Conservation (phyloP, 805 yeast species). For the Wickerhamiella spandovensis region DNA sequence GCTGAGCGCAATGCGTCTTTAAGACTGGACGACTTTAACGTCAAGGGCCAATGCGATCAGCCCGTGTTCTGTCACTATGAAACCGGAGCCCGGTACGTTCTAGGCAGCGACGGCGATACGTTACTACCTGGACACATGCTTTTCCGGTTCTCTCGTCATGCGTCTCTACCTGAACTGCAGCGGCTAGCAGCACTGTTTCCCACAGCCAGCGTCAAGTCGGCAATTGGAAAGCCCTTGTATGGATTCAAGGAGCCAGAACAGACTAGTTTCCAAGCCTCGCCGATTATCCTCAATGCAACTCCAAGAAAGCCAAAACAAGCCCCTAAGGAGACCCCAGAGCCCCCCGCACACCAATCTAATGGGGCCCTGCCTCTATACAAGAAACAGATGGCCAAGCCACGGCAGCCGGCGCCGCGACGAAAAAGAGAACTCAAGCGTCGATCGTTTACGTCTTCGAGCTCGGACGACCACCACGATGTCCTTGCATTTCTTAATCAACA, state of each 20-base stretch:
- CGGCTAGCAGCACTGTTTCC: conserved; percentile 14
- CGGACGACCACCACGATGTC: neutral
- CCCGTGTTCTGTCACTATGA: conserved; percentile 3
- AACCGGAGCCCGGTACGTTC: conserved; percentile 12
- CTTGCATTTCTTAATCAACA: neutral
- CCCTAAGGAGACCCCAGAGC: too few species aligned
- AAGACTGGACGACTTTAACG: conserved; percentile 5
- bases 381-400: neutral
- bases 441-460: neutral
- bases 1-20: conserved; percentile 6
- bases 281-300: neutral
- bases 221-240: conserved; percentile 3
- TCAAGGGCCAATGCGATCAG: conserved; percentile 5
- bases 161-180: conserved; percentile 20
- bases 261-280: neutral
- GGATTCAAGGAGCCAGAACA: conserved; percentile 1
- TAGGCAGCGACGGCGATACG: conserved; percentile 5
- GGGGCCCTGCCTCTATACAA: neutral
- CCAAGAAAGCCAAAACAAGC: too few species aligned
- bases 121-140: conserved; percentile 17
- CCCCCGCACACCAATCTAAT: neutral
- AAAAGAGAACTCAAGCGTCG: neutral
- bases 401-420: neutral
- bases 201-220: conserved; percentile 2
- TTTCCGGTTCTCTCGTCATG: conserved; percentile 23